Conservation (phyloP, 768 basidiomycete genomes). For the Hemileccinum impolitum region DNA sequence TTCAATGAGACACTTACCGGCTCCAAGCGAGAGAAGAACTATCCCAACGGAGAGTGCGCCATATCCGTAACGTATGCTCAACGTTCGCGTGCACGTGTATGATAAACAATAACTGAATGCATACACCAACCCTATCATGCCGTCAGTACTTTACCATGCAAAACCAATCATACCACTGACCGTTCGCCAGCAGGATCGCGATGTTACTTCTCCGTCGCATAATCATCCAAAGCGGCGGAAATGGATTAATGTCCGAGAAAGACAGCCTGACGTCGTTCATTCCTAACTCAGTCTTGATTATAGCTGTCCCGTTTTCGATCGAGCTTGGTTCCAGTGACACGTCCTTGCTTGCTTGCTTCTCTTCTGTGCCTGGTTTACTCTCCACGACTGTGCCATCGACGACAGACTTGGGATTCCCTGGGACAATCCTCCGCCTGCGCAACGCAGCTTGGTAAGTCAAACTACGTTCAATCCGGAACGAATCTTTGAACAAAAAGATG, state of each 20-base stretch:
- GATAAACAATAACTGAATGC: conserved; percentile 66
- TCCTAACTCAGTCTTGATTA: conserved; percentile 11
- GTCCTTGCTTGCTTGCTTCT: conserved; percentile 16
- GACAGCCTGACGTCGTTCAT: conserved; percentile 47
- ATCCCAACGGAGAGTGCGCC: conserved; percentile 69
- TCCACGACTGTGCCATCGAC: conserved; percentile 18
- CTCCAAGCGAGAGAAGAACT: conserved; percentile 71
- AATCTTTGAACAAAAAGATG: conserved; percentile 71
- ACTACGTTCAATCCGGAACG: conserved; percentile 81
- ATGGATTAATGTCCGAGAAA: conserved; percentile 70
- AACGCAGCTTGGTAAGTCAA: conserved; percentile 71
- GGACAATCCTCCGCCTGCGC: conserved; percentile 37
- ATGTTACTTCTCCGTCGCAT: conserved; percentile 65
- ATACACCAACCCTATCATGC: conserved; percentile 53
- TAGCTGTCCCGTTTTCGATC: conserved; percentile 22
- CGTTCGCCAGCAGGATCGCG: conserved; percentile 44
- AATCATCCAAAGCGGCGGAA: conserved; percentile 58
- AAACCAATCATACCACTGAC: conserved; percentile 3
- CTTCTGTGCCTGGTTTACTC: conserved; percentile 5
- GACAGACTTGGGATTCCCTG: conserved; percentile 17
- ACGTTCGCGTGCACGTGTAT: conserved; percentile 73
- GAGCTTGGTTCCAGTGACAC: conserved; percentile 9
- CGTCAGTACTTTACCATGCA: conserved; percentile 6
- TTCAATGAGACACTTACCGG: conserved; percentile 41
- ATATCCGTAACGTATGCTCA: conserved; percentile 61